Base-by-base conservation (phyloP, 208 protist genomes). In the Trypanosoma theileri region DNA sequence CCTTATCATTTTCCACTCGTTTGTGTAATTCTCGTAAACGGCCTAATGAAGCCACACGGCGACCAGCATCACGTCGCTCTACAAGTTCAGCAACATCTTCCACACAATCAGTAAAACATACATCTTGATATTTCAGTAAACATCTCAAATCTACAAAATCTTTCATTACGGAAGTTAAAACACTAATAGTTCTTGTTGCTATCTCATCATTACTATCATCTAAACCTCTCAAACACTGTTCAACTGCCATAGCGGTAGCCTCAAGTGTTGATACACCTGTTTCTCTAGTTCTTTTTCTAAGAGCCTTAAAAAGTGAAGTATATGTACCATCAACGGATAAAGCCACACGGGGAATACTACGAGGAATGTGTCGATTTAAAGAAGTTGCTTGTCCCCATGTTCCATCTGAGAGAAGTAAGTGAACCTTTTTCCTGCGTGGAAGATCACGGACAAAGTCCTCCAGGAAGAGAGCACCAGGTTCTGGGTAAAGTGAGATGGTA, bases 361-460 rank as follows among this genome's bases (percentile, higher is more conserved):
- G 65, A 19, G 80, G 78, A 54, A 91, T 80, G 61, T 92, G 82
- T 16, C 85, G 69, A 66, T 92, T 94, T 24, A 94, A 79, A 3
- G 84, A 80, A 8, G 82, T 77, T 14, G 88, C 88, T 77, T 94
- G 88, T 0, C 78, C 71, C 88, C 88, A 94, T n/a, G 88, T 94
- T 60, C 80, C 86, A 71, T 94, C 88, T 9, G 80, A 80, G 12
- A 94, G 72, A 22, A 91, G 66, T 11, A 94, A 71, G 44, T 94
- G 88, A 4, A 91, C 59, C 57, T 74, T 59, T 24, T 62, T 16
- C 8, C 24, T 17, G 13, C 41, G 21, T 22, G 7, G 1, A 65
- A 67, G 56, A 21, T 69, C 59, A 17, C 60, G 41, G 7, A 84
- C 71, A 60, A 81, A 78, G 10, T 68, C 50, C 31, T 70, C 69